A percentile compares a stretch with the other conserved stretches of the same genome.
Evolutionary conservation across 805 yeast species (phyloP).

Genomic region (Kluyveromyces siamensis): DNA sequence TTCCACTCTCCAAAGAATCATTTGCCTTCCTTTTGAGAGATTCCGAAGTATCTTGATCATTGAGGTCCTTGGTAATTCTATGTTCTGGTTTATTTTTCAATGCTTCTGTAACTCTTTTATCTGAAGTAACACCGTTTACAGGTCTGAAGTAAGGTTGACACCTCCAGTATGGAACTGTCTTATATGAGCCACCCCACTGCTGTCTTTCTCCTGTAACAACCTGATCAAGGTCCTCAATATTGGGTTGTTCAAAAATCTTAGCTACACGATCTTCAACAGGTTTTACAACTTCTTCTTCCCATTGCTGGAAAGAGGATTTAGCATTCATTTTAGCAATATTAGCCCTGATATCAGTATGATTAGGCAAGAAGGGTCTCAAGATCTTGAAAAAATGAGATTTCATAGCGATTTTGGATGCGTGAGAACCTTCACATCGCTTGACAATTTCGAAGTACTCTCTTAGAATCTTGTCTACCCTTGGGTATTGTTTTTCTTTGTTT

Average conservation of each 20-base stretch:
- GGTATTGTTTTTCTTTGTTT: conserved; percentile 58
- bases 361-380: conserved; percentile 68
- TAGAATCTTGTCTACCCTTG: conserved; percentile 74
- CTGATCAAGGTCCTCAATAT: conserved; percentile 48
- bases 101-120: conserved; percentile 29
- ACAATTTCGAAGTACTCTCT: conserved; percentile 87
- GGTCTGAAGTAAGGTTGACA: conserved; percentile 92
- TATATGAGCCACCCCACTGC: conserved; percentile 75
- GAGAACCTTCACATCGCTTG: conserved; percentile 31
- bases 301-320: conserved; percentile 37
- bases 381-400: conserved; percentile 89
- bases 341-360: conserved; percentile 71
- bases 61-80: background rate
- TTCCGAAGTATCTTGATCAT: background rate
- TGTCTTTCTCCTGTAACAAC: conserved; percentile 46
- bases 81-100: conserved; percentile 12
- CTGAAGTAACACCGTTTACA: conserved; percentile 67
- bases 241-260: conserved; percentile 41
- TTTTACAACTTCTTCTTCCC: conserved; percentile 45
- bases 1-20: conserved; percentile 1
- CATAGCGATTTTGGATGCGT: conserved; percentile 74
- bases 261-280: conserved; percentile 61
- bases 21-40: conserved; percentile 5
- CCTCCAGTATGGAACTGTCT: conserved; percentile 86
- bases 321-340: conserved; percentile 48